Conservation (phyloP, 2,329 filamentous ascomycete species). For the Coniochaeta hoffmannii region DNA sequence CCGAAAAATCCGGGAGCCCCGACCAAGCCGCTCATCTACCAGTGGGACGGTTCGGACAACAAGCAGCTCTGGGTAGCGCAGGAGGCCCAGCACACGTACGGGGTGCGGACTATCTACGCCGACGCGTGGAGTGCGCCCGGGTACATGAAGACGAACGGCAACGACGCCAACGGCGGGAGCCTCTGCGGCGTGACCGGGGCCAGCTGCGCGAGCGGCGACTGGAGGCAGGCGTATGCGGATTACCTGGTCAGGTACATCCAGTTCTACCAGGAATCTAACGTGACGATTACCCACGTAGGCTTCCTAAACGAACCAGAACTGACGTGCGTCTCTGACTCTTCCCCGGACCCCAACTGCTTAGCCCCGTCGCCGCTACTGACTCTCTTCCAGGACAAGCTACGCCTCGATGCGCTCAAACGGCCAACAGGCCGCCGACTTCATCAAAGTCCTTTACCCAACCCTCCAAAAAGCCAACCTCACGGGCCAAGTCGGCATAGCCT, state of each 20-base stretch:
- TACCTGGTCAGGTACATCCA: conserved; percentile 26
- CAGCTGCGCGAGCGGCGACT: conserved; percentile 24
- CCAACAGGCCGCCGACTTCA: conserved; percentile 25
- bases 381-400: conserved; percentile 9
- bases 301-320: conserved; percentile 24
- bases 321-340: conserved; percentile 6
- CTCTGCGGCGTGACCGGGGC: conserved; percentile 27
- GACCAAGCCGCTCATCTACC: conserved; percentile 25
- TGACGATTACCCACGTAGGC: conserved; percentile 20
- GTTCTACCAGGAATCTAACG: conserved; percentile 11
- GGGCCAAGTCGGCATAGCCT: conserved; percentile 21
- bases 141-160: conserved; percentile 32
- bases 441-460: conserved; percentile 29
- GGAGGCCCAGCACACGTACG: conserved; percentile 29
- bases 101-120: conserved; percentile 24
- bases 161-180: conserved; percentile 25
- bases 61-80: conserved; percentile 39
- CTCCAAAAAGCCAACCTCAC: conserved; percentile 18
- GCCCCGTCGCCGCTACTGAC: no score
- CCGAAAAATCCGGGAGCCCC: conserved; percentile 29
- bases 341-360: background rate
- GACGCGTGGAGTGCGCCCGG: conserved; percentile 34
- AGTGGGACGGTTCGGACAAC: conserved; percentile 32
- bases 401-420: conserved; percentile 26
- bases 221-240: conserved; percentile 33